Conservation (phyloP, 148 eudicot species). For the Vaccinium corymbosum region DNA sequence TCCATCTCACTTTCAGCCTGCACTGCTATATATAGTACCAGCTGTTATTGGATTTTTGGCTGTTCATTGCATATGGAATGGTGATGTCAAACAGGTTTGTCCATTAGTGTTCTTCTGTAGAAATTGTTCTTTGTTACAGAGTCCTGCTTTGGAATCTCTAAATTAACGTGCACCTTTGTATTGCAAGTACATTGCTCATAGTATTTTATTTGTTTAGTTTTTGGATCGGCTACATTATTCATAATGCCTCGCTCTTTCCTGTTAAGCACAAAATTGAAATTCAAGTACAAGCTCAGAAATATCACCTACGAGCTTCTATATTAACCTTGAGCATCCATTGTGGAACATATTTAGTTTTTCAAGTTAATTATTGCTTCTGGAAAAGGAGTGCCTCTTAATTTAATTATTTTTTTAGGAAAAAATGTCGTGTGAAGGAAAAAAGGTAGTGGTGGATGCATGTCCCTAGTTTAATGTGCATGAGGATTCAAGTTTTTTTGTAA, state of each 20-base stretch:
- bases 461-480: neutral
- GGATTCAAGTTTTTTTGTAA: neutral
- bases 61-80: conserved; percentile 78
- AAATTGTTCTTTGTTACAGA: neutral
- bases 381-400: neutral
- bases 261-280: neutral
- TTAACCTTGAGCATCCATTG: neutral
- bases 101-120: neutral
- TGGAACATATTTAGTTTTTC: neutral
- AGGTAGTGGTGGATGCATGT: neutral
- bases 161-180: neutral
- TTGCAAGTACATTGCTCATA: neutral
- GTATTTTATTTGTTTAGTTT: too few relatives aligned
- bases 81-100: conserved; percentile 85
- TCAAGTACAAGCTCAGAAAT: neutral
- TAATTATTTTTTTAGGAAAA: neutral
- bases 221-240: neutral
- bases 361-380: neutral
- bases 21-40: conserved; percentile 90
- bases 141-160: neutral
- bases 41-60: conserved; percentile 90
- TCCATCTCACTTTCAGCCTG: conserved; percentile 64
- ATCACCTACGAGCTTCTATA: neutral
- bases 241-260: neutral
- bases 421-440: neutral